Base-by-base conservation (phyloP, 2,329 filamentous ascomycete genomes). In the Penicillium sp. region DNA sequence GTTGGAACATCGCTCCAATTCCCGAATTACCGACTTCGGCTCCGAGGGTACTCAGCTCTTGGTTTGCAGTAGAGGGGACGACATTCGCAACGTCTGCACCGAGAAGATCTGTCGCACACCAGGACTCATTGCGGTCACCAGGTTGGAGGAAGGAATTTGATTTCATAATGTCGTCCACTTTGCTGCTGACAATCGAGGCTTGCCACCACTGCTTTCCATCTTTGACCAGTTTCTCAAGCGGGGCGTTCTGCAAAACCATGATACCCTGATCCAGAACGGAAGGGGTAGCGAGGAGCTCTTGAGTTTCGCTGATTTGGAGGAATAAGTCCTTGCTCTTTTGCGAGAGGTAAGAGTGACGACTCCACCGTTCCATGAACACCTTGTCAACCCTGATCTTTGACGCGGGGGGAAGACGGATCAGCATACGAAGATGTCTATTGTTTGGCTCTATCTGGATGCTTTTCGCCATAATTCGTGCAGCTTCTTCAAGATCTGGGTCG, bases 141-240 rank as follows among this genome's bases (percentile, higher is more conserved):
- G 75, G 46, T 44, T 72, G 67, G 11, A 77, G 55, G 32, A 63
- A 35, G 11, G 55, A 50, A 34, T 78, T 78, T 9, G 66, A 45
- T 16, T 63, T 57, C 18, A 78, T 59, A 0, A 71, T 59, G 5
- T 67, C 54, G 26, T 75, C 70, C n/a, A 78, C 69, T 2, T 60
- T 56, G 5, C 66, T 63, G 50, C 74, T 74, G 9, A 73, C 61
- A 11, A 78, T 56, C 1, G 75, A 75, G 4, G 69, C 65, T 47
- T 77, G 73, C 56, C 73, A 76, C 71, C 76, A 76, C 4, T 74
- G 65, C 6, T 68, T 65, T 14, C 68, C 69, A 4, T 61, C 62
- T 7, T 61, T 58, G n/a, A 69, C 59, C 70, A 76, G 72, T 4
- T 72, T 65, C 4, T 62, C 50, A 5, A 62, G 42, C 13, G 53